Conservation (phyloP, 2,329 filamentous ascomycete species). For the Aspergillus glaucus region DNA sequence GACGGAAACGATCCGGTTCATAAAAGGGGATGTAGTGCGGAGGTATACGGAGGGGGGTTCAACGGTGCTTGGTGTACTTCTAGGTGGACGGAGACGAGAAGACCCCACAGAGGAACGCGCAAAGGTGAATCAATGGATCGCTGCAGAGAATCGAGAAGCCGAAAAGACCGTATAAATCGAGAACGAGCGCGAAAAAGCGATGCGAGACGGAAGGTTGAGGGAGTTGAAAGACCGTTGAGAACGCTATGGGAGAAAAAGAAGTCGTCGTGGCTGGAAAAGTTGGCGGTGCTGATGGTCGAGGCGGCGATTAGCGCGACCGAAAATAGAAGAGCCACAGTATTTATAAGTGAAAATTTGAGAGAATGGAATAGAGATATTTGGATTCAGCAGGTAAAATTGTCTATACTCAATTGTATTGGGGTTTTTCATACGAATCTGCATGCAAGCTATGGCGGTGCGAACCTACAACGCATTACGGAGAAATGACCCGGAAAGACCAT, state of each 20-base stretch:
- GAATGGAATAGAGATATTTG: too few species aligned
- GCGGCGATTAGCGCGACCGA: not conserved
- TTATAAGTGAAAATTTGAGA: too few species aligned
- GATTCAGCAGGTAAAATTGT: too few species aligned
- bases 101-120: not conserved
- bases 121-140: not conserved
- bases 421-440: too few species aligned
- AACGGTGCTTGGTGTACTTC: not conserved
- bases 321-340: too few species aligned
- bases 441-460: too few species aligned
- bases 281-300: not conserved
- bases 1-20: slow-evolving; percentile 6
- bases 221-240: slow-evolving; percentile 4
- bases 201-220: slow-evolving; percentile 1
- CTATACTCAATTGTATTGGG: too few species aligned
- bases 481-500: too few species aligned
- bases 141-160: not conserved
- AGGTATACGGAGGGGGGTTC: not conserved
- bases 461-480: too few species aligned
- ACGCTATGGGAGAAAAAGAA: not conserved
- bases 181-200: not conserved
- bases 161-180: not conserved
- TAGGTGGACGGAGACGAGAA: not conserved
- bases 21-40: slow-evolving; percentile 4
- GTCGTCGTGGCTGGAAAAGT: not conserved